These are phyloP conservation scores for Globisporangium barbulae DNA, from an alignment of 352 stramenopile species.

Conservation along the genomic window DNA sequence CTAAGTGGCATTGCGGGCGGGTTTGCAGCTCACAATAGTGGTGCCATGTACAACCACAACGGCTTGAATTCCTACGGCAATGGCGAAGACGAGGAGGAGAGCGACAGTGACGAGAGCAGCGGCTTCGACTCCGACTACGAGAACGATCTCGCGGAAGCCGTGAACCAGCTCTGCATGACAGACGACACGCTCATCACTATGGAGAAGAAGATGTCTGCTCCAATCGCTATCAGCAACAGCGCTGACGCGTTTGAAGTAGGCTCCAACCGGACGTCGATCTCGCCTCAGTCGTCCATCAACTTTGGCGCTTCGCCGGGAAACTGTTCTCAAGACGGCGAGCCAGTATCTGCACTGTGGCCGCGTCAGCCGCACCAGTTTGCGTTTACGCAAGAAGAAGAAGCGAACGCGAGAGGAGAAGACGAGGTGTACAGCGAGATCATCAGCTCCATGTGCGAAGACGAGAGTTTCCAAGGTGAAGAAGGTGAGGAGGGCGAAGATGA, in stretches of 20 bases:
- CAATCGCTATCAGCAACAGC: conserved; percentile 43
- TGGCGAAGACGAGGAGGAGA: conserved; percentile 11
- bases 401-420: conserved; percentile 49
- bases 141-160: conserved; percentile 60
- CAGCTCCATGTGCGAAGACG: conserved; percentile 57
- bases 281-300: conserved; percentile 64
- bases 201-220: conserved; percentile 47
- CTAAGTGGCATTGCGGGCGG: conserved; percentile 8
- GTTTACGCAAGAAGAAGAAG: conserved; percentile 83
- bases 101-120: conserved; percentile 34
- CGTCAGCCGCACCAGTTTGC: conserved; percentile 80
- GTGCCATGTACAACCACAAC: conserved; percentile 7
- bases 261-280: conserved; percentile 41
- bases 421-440: conserved; percentile 83
- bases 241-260: conserved; percentile 17
- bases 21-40: neutral
- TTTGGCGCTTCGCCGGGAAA: conserved; percentile 58
- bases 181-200: conserved; percentile 47
- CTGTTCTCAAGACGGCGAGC: conserved; percentile 68
- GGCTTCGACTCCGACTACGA: conserved; percentile 67
- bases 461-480: conserved; percentile 48
- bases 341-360: conserved; percentile 71
- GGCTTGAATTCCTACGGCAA: conserved; percentile 13
- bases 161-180: conserved; percentile 70
- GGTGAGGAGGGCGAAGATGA: conserved; percentile 21